Base-by-base conservation (phyloP, 2,329 filamentous ascomycete species). In the Lachnellula cervina region DNA sequence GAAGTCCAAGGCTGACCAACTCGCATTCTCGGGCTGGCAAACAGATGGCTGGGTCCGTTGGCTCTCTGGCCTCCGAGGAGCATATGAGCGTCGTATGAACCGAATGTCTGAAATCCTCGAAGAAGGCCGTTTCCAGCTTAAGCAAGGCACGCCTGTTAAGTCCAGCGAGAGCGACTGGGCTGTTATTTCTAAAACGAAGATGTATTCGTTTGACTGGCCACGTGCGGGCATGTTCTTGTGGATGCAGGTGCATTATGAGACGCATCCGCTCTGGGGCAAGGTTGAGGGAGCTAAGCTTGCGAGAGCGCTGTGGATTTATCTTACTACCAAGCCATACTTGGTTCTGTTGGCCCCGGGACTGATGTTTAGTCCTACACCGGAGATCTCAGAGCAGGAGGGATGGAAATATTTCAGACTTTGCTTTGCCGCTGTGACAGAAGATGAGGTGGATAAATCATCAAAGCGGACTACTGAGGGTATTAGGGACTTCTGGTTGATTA, bases 181-280 rank as follows among this genome's bases (percentile, higher is more conserved):
- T 57, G 80, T 92, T 57, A 80, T 95, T 47, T 84, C 86, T 66
- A 91, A 88, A 73, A 87, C 82, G 1, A 78, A 80, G 58, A 80
- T 96, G 62, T 89, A 86, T 71, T 82, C 85, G 46, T 96, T 95
- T 68, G 73, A 80, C 63, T 90, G 88, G 79, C 91, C 92, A 1
- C 82, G 88, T 28, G 92, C 86, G 37, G 92, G 92, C 68, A 97
- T 97, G 91, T 97, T 96, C 71, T 73, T 95, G 54, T 97, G 92
- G 92, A 66, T 96, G 3, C 79, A 82, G 54, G 73, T 94, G 58
- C 79, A 84, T 68, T 87, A 91, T 64, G 81, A 87, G 53, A 76
- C 77, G 2, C 91, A 96, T 68, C 89, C 90, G 13, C 77, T 96
- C 14, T 85, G 77, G 69, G 70, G 71, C 25, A 69, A 74, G 43